Base-by-base conservation (phyloP, 2,329 filamentous ascomycete species). In the Fusarium penzigii region DNA sequence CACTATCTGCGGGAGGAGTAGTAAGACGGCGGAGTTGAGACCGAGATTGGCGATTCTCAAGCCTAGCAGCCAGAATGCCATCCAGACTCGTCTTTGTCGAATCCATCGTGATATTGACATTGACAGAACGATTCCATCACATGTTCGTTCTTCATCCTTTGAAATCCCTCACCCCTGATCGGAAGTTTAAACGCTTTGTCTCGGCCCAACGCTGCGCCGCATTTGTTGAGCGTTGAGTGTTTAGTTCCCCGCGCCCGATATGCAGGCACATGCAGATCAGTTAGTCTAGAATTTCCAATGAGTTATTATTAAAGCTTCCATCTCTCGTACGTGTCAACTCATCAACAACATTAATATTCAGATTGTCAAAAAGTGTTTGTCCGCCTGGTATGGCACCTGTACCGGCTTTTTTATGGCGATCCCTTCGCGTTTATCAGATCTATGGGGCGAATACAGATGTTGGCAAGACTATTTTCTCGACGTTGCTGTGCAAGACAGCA, bases 381-480 rank as follows among this genome's bases (percentile, higher is more conserved):
- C 6, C 12, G 13, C 10, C 17, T 17, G 57, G 42, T 29, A 76
- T 76, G 72, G 63, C 75, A 49, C 80, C 81, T 25, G 71, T 84
- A 46, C 78, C 83, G 44, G 79, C 84, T 47, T 76, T 84, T 44
- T 76, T 92, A 38, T 90, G 86, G 83, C 84, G 86, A 54, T 82
- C 81, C 9, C 76, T 92, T 48, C 83, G 84, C 55, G 78, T 84
- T 12, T 82, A 89, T 61, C 90, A 94, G 70, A 76, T 95, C 38
- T 95, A 89, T 64, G 90, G 90, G 29, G 88, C 90, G 43, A 94
- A 93, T 64, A 94, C 90, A 0, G 84, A 89, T 59, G 89, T 94
- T 25, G 90, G 90, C 58, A 95, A 95, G 76, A 95, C 90, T 0
- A 83, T 95, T 32, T 81, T 92, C 52, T 87, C 88, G 2, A 91